These are phyloP conservation scores for Lignosus rhinocerotis DNA, from an alignment of 1,284 basidiomycete species.

Conservation along the genomic window DNA sequence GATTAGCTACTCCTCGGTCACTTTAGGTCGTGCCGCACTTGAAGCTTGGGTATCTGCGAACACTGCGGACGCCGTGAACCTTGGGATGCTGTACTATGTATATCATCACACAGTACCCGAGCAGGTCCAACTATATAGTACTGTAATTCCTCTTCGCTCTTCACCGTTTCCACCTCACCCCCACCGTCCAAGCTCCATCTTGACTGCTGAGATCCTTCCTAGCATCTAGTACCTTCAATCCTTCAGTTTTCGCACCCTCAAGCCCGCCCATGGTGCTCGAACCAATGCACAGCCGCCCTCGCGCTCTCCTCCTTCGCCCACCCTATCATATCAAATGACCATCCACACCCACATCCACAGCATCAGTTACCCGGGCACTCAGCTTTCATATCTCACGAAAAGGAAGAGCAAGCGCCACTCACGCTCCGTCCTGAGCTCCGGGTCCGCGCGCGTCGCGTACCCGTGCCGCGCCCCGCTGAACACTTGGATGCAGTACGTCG, in stretches of 20 bases:
- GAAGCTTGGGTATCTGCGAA: too few species aligned
- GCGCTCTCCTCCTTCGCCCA: conserved; percentile 64
- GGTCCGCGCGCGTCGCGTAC: conserved; percentile 44
- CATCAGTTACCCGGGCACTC: background rate
- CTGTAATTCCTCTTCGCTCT: too few species aligned
- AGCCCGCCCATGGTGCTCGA: conserved; percentile 11
- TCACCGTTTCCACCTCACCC: too few species aligned
- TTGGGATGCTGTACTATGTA: too few species aligned
- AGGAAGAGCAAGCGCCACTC: conserved; percentile 25
- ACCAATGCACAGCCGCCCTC: conserved; percentile 36
- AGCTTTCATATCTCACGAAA: background rate
- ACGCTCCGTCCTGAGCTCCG: conserved; percentile 42
- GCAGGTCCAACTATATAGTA: too few species aligned
- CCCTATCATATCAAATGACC: conserved; percentile 32
- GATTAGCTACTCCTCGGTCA: too few species aligned
- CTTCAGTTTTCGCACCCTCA: background rate
- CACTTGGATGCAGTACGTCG: conserved; percentile 48
- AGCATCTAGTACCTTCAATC: too few species aligned
- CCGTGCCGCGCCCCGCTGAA: conserved; percentile 51
- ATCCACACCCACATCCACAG: background rate
- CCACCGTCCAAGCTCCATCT: too few species aligned
- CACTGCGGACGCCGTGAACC: too few species aligned
- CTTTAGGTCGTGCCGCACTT: too few species aligned
- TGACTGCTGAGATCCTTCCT: too few species aligned
- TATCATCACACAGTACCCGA: too few species aligned